Evolutionary conservation across 768 basidiomycete species (phyloP).

Genomic region (Sarcodon sp.): DNA sequence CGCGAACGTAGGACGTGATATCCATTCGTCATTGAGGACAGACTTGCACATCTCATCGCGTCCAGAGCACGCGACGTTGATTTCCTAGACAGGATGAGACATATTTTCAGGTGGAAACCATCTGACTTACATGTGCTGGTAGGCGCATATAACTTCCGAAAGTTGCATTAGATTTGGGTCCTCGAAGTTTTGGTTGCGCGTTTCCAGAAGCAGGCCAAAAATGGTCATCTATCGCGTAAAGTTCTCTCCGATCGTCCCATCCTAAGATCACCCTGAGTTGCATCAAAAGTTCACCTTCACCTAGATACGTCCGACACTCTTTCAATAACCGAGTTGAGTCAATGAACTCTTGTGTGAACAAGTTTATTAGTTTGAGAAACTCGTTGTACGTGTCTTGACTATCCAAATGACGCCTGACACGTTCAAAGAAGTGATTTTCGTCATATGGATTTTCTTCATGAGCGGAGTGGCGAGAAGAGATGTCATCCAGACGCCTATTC

Average conservation of each 20-base stretch:
- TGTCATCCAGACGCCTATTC: neutral
- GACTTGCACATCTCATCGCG: slow-evolving; percentile 95
- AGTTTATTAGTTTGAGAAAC: slow-evolving; percentile 88
- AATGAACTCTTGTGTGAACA: slow-evolving; percentile 91
- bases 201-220: neutral
- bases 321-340: slow-evolving; percentile 75
- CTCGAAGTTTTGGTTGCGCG: neutral
- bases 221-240: slow-evolving; percentile 7
- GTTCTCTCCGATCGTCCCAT: slow-evolving; percentile 64
- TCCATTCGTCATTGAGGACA: slow-evolving; percentile 97
- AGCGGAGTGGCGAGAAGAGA: slow-evolving; percentile 7
- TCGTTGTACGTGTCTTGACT: slow-evolving; percentile 79
- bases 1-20: slow-evolving; percentile 92
- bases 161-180: neutral
- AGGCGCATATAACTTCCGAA: slow-evolving; percentile 88
- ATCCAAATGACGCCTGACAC: slow-evolving; percentile 63
- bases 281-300: slow-evolving; percentile 64
- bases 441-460: slow-evolving; percentile 19
- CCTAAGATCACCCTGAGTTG: slow-evolving; percentile 81
- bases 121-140: slow-evolving; percentile 49
- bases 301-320: slow-evolving; percentile 63
- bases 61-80: slow-evolving; percentile 81
- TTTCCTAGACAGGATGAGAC: slow-evolving; percentile 43
- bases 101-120: slow-evolving; percentile 1
- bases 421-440: slow-evolving; percentile 84